phyloP scores from a whole-genome alignment of 306 rosid species.

The Gillenia trifoliata region DNA sequence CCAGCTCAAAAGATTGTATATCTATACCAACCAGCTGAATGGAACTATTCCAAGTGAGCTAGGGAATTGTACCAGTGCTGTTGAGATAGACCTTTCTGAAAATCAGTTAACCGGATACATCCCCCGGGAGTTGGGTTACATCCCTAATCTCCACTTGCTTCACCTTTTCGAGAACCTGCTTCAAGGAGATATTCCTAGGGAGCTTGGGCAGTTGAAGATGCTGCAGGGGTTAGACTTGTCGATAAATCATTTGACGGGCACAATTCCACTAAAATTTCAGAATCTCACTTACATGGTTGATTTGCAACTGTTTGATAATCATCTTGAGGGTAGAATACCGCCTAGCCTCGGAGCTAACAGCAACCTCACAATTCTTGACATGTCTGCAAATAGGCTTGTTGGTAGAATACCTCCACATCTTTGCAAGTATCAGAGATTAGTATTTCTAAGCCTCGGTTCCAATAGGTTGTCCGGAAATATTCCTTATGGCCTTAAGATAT shows the following conservation, averaged over 20 bases:
- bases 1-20: slow-evolving; percentile 43
- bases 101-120: slow-evolving; percentile 53
- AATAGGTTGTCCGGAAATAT: slow-evolving; percentile 61
- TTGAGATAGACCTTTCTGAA: slow-evolving; percentile 70
- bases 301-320: slow-evolving; percentile 70
- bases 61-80: slow-evolving; percentile 59
- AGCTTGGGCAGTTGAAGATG: slow-evolving; percentile 48
- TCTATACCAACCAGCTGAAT: slow-evolving; percentile 68
- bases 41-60: slow-evolving; percentile 62
- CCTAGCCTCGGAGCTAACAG: slow-evolving; percentile 53
- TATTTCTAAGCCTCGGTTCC: slow-evolving; percentile 70
- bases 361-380: slow-evolving; percentile 55
- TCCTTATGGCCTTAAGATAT: slow-evolving; percentile 55
- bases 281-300: slow-evolving; percentile 53
- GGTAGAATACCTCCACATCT: slow-evolving; percentile 63
- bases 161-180: slow-evolving; percentile 67
- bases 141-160: slow-evolving; percentile 53
- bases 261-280: slow-evolving; percentile 58
- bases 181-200: slow-evolving; percentile 55
- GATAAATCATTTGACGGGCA: slow-evolving; percentile 60
- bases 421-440: slow-evolving; percentile 46
- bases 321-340: slow-evolving; percentile 66
- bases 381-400: slow-evolving; percentile 54
- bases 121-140: slow-evolving; percentile 53
- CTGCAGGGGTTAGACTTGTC: slow-evolving; percentile 53